Evolutionary conservation across 495 filamentous ascomycete genomes (phyloP).

Genomic region (Parathielavia hyrcaniae): DNA sequence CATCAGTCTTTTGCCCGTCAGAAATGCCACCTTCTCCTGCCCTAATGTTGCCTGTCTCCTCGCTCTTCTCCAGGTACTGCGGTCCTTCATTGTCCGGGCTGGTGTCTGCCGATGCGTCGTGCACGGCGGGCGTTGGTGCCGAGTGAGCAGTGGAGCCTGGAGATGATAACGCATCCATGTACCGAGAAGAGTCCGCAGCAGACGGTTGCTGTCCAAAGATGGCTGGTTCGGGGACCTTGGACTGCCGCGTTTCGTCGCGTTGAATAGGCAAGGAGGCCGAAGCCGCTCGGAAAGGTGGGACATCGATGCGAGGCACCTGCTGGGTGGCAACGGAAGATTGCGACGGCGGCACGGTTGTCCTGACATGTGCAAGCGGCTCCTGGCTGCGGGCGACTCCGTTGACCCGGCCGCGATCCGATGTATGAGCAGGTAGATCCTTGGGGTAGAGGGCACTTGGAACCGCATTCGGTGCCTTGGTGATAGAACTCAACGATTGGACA

Average conservation of each 20-base stretch:
- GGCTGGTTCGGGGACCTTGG: constrained; percentile 10
- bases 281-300: background rate
- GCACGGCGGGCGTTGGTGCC: constrained; percentile 35
- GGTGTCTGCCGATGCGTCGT: constrained; percentile 46
- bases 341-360: background rate
- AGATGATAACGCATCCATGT: constrained; percentile 38
- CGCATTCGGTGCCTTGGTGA: background rate
- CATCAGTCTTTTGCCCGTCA: constrained; percentile 17
- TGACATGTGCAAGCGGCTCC: background rate
- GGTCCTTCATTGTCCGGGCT: constrained; percentile 50
- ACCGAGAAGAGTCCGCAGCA: constrained; percentile 20
- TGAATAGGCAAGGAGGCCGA: constrained; percentile 2
- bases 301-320: constrained; percentile 8
- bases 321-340: background rate
- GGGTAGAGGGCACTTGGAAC: background rate
- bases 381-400: background rate
- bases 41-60: constrained; percentile 25
- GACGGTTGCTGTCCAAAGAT: constrained; percentile 11
- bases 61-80: constrained; percentile 34
- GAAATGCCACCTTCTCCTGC: background rate
- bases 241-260: constrained; percentile 3
- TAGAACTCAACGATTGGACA: background rate
- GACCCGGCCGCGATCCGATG: background rate
- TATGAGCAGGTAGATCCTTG: background rate
- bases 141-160: constrained; percentile 43